Evolutionary conservation across 192 early-diverging fungal genomes (phyloP).

Genomic region (Chytriomyces hyalinus): DNA sequence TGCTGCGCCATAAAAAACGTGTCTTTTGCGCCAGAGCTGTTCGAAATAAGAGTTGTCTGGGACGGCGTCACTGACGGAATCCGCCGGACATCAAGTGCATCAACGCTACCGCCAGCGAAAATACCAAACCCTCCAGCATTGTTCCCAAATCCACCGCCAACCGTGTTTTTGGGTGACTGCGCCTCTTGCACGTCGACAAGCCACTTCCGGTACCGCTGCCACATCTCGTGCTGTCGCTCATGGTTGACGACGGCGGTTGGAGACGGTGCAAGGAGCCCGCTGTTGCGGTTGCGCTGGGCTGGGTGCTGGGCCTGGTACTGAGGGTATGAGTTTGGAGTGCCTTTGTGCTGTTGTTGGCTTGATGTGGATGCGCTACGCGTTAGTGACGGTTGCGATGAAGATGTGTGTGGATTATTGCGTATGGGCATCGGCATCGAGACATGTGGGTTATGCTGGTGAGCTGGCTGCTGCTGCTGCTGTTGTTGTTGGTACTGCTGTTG

Average conservation of each 20-base stretch:
- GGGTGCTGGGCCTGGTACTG: conserved; percentile 3
- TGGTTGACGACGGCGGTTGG: neutral
- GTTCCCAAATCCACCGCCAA: neutral
- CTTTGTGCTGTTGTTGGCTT: neutral
- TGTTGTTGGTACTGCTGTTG: neutral
- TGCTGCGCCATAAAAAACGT: neutral
- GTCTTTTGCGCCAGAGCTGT: neutral
- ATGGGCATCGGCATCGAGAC: too few species aligned
- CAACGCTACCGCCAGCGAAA: neutral
- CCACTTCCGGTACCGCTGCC: conserved; percentile 1
- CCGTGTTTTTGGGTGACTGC: neutral
- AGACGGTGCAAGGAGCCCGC: neutral
- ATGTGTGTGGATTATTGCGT: too few species aligned
- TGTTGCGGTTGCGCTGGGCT: neutral
- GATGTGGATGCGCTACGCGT: too few species aligned
- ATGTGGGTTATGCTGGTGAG: too few species aligned
- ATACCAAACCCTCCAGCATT: neutral
- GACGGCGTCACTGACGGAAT: neutral
- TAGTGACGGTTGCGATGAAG: too few species aligned
- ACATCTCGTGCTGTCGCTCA: conserved; percentile 23
- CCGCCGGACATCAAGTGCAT: neutral
- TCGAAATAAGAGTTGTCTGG: neutral
- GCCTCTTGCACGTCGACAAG: neutral
- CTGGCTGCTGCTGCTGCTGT: too few species aligned
- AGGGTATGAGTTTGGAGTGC: neutral